Base-by-base conservation (phyloP, 495 filamentous ascomycete species). In the Podospora australis region DNA sequence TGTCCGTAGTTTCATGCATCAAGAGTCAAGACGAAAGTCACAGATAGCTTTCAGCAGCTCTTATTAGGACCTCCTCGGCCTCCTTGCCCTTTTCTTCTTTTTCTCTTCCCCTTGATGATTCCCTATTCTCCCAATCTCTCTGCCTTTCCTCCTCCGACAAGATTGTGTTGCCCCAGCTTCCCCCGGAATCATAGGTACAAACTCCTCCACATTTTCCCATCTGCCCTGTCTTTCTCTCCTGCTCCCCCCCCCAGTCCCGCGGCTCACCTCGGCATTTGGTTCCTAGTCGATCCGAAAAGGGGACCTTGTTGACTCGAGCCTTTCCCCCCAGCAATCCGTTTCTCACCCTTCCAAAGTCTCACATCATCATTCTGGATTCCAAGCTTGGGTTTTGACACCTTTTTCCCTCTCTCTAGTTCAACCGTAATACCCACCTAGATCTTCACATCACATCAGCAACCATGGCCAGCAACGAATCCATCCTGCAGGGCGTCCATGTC, bases 401-500 rank as follows among this genome's bases (percentile, higher is more conserved):
- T n/a, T n/a, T n/a, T n/a, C n/a, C n/a, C n/a, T n/a, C n/a, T n/a
- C n/a, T n/a, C n/a, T n/a, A n/a, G n/a, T n/a, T n/a, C 17, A 26
- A 44, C 14, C 19, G 29, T 17, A 17, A 38, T 19, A 39, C 26
- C 40, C 28, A 21, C 3, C 42, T 14, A 44, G 17, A 19, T 16
- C 35, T n/a, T 13, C 6, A 39, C 48, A 36, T n/a, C 8, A 55
- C 20, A 45, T 14, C 48, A 40, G 28, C 58, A n/a, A 81, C 44
- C 49, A 92, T 92, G 88, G 75, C 80, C 45, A 74, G 74, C 56
- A 74, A 79, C 63, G 87, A 94, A 49, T 61, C 71, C 28, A 83
- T 94, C 63, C 81, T 96, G 54, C 84, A 88, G 72, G 89, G 89
- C 70, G 92, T 96, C 53, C 77, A 82, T 65, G 78, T 98, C 73